Percentiles rank a stretch among this genome's conserved stretches.
Evolutionary conservation across 768 basidiomycete genomes (phyloP).

Genomic region (Lentinula edodes): DNA sequence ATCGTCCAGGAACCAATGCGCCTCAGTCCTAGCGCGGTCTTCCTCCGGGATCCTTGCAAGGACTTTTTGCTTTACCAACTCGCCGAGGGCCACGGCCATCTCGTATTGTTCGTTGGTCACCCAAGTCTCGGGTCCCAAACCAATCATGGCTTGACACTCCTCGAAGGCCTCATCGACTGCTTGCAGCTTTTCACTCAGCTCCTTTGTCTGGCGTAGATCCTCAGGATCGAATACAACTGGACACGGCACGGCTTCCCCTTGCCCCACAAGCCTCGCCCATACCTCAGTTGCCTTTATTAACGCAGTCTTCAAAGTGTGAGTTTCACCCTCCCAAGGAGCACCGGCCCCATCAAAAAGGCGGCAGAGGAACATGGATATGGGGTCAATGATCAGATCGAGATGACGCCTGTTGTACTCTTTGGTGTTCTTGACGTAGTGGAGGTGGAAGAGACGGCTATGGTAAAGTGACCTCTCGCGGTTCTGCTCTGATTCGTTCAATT

Average conservation of each 20-base stretch:
- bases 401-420: constrained; percentile 39
- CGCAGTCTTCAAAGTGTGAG: constrained; percentile 36
- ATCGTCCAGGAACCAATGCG: constrained; percentile 42
- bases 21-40: constrained; percentile 28
- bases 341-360: constrained; percentile 40
- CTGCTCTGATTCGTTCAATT: constrained; percentile 33
- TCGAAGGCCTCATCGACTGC: constrained; percentile 25
- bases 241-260: constrained; percentile 31
- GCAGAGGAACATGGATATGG: constrained; percentile 25
- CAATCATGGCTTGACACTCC: constrained; percentile 19
- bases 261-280: constrained; percentile 32
- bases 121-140: constrained; percentile 36
- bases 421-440: constrained; percentile 42
- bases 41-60: constrained; percentile 18
- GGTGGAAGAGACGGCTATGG: constrained; percentile 43
- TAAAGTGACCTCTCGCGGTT: constrained; percentile 27
- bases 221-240: constrained; percentile 41
- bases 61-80: constrained; percentile 28
- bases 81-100: constrained; percentile 24
- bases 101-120: constrained; percentile 37
- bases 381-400: constrained; percentile 32
- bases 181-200: constrained; percentile 26
- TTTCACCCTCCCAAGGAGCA: constrained; percentile 47
- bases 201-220: constrained; percentile 35
- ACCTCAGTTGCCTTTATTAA: constrained; percentile 38